Base-by-base conservation (phyloP, 805 yeast genomes). In the Pichia californica region DNA sequence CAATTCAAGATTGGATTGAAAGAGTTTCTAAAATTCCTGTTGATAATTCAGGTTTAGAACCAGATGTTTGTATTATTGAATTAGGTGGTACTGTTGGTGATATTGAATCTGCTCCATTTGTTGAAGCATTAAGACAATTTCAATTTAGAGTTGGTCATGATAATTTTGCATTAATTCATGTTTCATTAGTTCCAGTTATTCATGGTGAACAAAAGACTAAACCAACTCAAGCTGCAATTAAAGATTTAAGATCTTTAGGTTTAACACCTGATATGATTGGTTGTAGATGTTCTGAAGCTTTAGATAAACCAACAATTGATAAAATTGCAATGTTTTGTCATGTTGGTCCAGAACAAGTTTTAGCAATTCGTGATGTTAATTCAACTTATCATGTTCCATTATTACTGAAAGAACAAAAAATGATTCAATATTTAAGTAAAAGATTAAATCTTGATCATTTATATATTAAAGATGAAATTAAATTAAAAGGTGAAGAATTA, bases 81-180 rank as follows among this genome's bases (percentile, higher is more conserved):
- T 76, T 93, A 48, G 99, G 99, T 64, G 99, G 99, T 64, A 93
- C 99, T 26, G 99, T 93, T 47, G 99, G 99, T 62, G 99, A 93
- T 64, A 93, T 93, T 59, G 99, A 93, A 71, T 80, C 91, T 61
- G 99, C 98, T 42, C 99, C 99, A 23, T 93, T 93, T 54, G 97
- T 93, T 44, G 99, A 93, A 71, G 99, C 99, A 21, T 77, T 93
- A 51, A 85, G 99, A 74, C 99, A 93, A 69, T 93, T 93, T 70
- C 99, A 93, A 73, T 93, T 93, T 71, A 81, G 96, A 62, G 98
- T 91, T 48, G 98, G 98, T 16, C 70, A 73, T 45, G 96, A 88
- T 52, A 93, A 87, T 69, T 93, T 93, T 68, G 95, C 97, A 16
- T 74, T 93, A 62, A 87, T 91, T 57, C 99, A 93, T 57, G 99